Percentiles rank a stretch among this genome's conserved stretches.
Evolutionary conservation across 2,329 filamentous ascomycete species (phyloP).

Genomic region (Fusarium denticulatum): DNA sequence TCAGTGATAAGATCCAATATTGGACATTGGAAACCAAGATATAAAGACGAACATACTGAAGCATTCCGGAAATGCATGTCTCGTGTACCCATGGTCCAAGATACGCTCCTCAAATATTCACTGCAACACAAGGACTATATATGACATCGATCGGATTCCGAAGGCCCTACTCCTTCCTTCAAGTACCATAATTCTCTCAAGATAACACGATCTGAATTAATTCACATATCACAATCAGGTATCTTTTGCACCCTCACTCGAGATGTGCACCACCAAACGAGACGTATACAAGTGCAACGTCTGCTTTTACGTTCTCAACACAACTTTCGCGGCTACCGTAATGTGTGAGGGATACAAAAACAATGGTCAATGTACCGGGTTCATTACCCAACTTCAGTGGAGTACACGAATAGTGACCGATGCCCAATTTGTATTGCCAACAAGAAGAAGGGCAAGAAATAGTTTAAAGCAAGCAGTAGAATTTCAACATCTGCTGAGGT

Average conservation of each 20-base stretch:
- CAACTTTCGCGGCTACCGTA: background rate
- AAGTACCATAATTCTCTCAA: fast-evolving
- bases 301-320: background rate
- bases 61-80: fast-evolving
- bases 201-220: fast-evolving
- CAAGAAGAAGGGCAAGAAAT: background rate
- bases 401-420: background rate
- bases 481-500: fast-evolving
- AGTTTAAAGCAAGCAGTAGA: fast-evolving
- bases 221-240: fast-evolving
- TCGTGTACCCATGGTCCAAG: background rate
- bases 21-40: background rate
- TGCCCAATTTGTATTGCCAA: background rate
- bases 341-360: background rate
- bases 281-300: background rate
- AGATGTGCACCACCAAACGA: background rate
- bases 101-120: background rate
- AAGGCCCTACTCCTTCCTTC: fast-evolving
- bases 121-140: background rate
- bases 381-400: background rate
- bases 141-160: fast-evolving
- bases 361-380: background rate
- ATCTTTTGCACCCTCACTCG: too few relatives aligned
- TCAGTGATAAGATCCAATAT: background rate
- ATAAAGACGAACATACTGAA: fast-evolving